These are phyloP conservation scores for Boletus rex-veris DNA, from an alignment of 768 basidiomycete species.

Conservation along the genomic window DNA sequence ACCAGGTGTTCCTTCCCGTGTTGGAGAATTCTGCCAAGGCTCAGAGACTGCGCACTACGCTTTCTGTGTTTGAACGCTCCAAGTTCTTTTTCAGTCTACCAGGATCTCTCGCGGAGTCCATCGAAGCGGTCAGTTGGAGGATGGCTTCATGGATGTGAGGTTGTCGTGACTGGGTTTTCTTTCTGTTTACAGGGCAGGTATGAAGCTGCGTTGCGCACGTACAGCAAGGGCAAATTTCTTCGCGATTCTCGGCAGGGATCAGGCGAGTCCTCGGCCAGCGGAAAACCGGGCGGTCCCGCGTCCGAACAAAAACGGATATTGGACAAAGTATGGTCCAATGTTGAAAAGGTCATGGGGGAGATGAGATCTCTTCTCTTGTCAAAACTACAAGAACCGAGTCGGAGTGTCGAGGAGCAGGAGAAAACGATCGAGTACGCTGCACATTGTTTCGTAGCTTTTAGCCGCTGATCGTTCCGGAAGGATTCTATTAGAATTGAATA, in stretches of 20 bases:
- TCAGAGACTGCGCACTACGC: slow-evolving; percentile 84
- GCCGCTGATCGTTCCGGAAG: slow-evolving; percentile 39
- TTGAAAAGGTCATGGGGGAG: slow-evolving; percentile 92
- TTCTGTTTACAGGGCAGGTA: slow-evolving; percentile 74
- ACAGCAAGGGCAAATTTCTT: slow-evolving; percentile 93
- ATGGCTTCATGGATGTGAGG: not conserved
- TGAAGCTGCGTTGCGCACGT: slow-evolving; percentile 90
- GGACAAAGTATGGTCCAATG: slow-evolving; percentile 93
- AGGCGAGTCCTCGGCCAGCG: slow-evolving; percentile 58
- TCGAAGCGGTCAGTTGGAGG: slow-evolving; percentile 67
- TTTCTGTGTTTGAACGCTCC: slow-evolving; percentile 93
- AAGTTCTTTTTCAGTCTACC: slow-evolving; percentile 99
- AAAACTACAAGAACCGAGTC: slow-evolving; percentile 76
- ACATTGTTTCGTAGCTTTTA: not conserved
- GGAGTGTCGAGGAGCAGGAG: slow-evolving; percentile 91
- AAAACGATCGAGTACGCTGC: slow-evolving; percentile 86
- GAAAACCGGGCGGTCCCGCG: slow-evolving; percentile 44
- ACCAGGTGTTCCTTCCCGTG: slow-evolving; percentile 94
- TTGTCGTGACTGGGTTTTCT: not conserved
- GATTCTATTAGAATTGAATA: slow-evolving; percentile 82
- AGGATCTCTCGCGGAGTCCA: slow-evolving; percentile 79
- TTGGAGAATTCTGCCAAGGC: slow-evolving; percentile 95
- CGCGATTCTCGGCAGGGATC: slow-evolving; percentile 88
- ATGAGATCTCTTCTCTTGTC: slow-evolving; percentile 75
- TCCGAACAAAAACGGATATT: slow-evolving; percentile 89